Conservation (phyloP, 75 land plant genomes). For the Pinus albicaulis region DNA sequence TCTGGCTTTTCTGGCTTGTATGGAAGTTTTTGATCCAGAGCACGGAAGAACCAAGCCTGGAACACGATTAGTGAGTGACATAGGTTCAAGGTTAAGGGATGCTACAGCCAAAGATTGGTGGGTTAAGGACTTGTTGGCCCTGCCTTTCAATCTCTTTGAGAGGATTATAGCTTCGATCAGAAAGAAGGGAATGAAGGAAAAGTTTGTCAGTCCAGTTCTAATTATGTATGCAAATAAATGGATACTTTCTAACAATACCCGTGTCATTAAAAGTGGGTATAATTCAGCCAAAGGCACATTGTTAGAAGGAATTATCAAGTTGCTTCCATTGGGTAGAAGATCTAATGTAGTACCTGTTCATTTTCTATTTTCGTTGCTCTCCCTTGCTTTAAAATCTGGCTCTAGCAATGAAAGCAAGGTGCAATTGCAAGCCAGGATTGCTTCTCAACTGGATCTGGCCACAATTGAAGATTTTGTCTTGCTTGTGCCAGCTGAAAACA, state of each 20-base stretch:
- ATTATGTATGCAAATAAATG: slow-evolving; percentile 72
- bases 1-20: slow-evolving; percentile 91
- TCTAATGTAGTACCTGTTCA: slow-evolving; percentile 54
- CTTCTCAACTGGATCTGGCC: slow-evolving; percentile 59
- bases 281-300: slow-evolving; percentile 12
- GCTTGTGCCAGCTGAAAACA: slow-evolving; percentile 6
- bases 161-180: slow-evolving; percentile 66
- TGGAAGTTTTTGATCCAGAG: slow-evolving; percentile 86
- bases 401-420: slow-evolving; percentile 22
- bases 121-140: slow-evolving; percentile 72
- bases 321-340: slow-evolving; percentile 49
- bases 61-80: slow-evolving; percentile 30
- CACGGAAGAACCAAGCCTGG: slow-evolving; percentile 37
- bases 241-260: slow-evolving; percentile 44
- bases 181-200: slow-evolving; percentile 89
- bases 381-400: slow-evolving; percentile 34
- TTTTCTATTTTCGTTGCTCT: slow-evolving; percentile 68
- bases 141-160: slow-evolving; percentile 62
- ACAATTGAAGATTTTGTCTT: slow-evolving; percentile 60
- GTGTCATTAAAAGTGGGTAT: slow-evolving; percentile 1
- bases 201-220: slow-evolving; percentile 69
- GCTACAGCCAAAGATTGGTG: slow-evolving; percentile 49
- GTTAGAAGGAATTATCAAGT: slow-evolving; percentile 52
- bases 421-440: slow-evolving; percentile 57
- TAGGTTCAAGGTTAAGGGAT: slow-evolving; percentile 29